phyloP scores from a whole-genome alignment of 208 protist genomes.

The Leishmania arabica region DNA sequence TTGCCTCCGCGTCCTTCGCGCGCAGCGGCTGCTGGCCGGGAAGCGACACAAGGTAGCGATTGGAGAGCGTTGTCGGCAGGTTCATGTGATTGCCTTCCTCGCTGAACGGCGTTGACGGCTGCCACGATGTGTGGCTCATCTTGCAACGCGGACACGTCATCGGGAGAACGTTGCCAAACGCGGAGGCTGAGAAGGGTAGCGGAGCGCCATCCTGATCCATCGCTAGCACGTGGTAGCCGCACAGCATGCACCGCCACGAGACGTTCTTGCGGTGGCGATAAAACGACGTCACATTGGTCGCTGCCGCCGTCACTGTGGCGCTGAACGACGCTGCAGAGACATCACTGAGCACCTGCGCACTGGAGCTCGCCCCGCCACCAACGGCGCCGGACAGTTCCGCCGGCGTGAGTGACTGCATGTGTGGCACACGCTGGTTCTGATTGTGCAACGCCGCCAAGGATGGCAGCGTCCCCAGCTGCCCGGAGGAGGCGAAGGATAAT shows the following conservation, averaged over 20 bases:
- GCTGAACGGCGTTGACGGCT: slow-evolving; percentile 68
- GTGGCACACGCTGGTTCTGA: background rate
- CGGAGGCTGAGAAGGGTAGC: slow-evolving; percentile 62
- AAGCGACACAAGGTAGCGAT: slow-evolving; percentile 43
- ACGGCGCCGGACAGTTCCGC: background rate
- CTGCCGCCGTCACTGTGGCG: background rate
- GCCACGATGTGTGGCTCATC: slow-evolving; percentile 76
- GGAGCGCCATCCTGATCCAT: slow-evolving; percentile 80
- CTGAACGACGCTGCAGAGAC: background rate
- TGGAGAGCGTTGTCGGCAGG: slow-evolving; percentile 74
- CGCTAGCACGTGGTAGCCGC: slow-evolving; percentile 78
- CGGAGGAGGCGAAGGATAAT: slow-evolving; percentile 5
- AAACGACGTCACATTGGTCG: background rate
- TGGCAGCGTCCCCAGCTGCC: background rate
- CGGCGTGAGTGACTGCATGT: background rate
- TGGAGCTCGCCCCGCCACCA: background rate
- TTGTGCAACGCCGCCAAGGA: background rate
- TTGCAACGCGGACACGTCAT: slow-evolving; percentile 79
- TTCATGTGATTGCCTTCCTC: slow-evolving; percentile 75
- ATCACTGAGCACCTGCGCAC: background rate
- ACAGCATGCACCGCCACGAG: slow-evolving; percentile 81
- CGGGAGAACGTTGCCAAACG: slow-evolving; percentile 72
- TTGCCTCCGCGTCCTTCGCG: background rate
- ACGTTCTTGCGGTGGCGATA: slow-evolving; percentile 41
- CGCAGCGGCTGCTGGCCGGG: background rate